Evolutionary conservation across 164 flowering plant species (phyloP), one percentile per base, ranked within the genome.

Genomic region (Santalum album): DNA sequence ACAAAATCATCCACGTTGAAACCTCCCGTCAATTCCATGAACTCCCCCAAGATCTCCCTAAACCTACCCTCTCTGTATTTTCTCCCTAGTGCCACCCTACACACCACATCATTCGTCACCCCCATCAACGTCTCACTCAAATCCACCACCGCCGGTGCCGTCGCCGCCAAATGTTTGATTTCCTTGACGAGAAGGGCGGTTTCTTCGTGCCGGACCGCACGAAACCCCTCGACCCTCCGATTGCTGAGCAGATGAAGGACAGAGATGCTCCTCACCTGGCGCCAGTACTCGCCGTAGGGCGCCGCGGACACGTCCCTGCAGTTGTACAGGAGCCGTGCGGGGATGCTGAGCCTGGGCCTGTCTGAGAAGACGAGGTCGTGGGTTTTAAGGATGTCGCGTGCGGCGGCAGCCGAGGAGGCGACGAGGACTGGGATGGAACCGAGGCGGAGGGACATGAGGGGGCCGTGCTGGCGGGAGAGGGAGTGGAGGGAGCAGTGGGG

Each of bases 321-420:
- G 32, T 60, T 24, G 47, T 65, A 72, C 1, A 62, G 38, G 12
- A 65, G 63, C 9, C 51, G 24, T 24, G 12, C 47, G 17, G 3
- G 15, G 2, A 49, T 16, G 3, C 21, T 24, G 1, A 35, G 11
- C 0, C 42, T 1, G 16, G 63, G 78, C 2, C 76, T 58, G 5
- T 53, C 40, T 12, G 76, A 67, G 36, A 76, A 73, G 20, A 12
- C 12, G 27, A 23, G 22, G n/a, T 76, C 78, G 20, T 76, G 59
- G 15, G 58, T 56, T 21, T 56, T 73, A 2, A 73, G 53, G 57
- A 73, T 58, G 18, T 57, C 57, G 51, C 65, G 66, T 1, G 82
- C 78, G 69, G 60, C 67, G 14, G 62, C 66, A 1, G 58, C 40
- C 0, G 79, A 72, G 7, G 76, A 72, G 48, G 51, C 79, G 0